phyloP scores from a whole-genome alignment of 108 stramenopile species.

The Tribonema minus region DNA sequence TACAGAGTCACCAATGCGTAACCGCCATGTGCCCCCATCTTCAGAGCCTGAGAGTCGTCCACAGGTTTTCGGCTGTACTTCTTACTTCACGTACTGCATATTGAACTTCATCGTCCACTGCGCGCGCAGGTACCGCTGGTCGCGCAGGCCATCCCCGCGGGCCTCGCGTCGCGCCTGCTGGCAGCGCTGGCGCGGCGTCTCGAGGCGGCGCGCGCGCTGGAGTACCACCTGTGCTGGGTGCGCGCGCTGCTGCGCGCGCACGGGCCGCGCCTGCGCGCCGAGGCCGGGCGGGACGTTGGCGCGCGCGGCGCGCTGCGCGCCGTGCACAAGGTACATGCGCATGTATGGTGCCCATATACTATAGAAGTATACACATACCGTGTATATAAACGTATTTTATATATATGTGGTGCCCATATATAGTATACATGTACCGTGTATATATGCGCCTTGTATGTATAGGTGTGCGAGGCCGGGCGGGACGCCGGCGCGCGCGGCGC shows the following conservation, averaged over 20 bases:
- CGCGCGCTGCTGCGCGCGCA: constrained; percentile 13
- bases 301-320: constrained; percentile 24
- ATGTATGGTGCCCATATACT: no score
- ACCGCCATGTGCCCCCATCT: no score
- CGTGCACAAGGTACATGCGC: constrained; percentile 15
- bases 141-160: constrained; percentile 23
- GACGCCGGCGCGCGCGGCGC: constrained; percentile 7
- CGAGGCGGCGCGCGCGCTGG: neutral
- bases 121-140: constrained; percentile 28
- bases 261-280: constrained; percentile 8
- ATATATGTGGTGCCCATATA: no score
- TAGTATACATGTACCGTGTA: no score
- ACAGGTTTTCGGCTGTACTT: no score
- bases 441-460: no score
- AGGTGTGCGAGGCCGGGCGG: neutral
- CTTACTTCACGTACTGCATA: no score
- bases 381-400: no score
- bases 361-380: no score
- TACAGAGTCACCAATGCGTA: no score
- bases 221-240: constrained; percentile 37
- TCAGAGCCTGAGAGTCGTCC: no score
- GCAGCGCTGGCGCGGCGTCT: constrained; percentile 13
- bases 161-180: constrained; percentile 37
- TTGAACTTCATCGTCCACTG: no score
- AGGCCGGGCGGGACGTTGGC: neutral